Evolutionary conservation across 176 grass and related monocot species (phyloP).

Genomic region (Aegilops tauschii): DNA sequence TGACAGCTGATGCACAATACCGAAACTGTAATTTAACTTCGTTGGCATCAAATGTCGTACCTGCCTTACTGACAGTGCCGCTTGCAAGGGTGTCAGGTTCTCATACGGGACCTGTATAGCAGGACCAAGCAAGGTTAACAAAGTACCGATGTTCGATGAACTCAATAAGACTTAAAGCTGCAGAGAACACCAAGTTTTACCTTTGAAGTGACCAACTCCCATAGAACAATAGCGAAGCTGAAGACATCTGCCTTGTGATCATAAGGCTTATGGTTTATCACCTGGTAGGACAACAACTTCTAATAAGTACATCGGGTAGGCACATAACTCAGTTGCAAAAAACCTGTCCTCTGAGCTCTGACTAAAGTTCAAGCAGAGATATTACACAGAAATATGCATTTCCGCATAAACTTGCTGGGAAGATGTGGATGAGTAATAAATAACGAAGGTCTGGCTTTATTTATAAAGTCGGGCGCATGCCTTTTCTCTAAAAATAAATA

Average conservation of each 20-base stretch:
- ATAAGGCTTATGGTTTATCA: constrained; percentile 94
- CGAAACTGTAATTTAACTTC: background rate
- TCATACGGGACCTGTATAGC: constrained; percentile 82
- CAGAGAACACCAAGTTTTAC: constrained; percentile 31
- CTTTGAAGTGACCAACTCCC: constrained; percentile 88
- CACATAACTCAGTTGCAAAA: background rate
- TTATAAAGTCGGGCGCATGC: no score
- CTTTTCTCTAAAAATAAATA: no score
- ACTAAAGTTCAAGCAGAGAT: background rate
- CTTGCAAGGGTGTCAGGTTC: constrained; percentile 89
- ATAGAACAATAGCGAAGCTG: constrained; percentile 92
- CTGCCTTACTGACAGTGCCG: constrained; percentile 90
- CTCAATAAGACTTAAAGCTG: background rate
- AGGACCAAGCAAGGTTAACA: constrained; percentile 1
- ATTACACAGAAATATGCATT: background rate
- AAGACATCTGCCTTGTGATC: constrained; percentile 90
- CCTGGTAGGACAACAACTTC: constrained; percentile 40
- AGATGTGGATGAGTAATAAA: background rate
- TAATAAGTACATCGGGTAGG: constrained; percentile 3
- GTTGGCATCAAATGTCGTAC: constrained; percentile 32
- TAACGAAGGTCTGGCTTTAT: background rate
- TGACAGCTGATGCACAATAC: background rate
- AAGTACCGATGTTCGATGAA: background rate
- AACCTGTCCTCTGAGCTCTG: background rate
- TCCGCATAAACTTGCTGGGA: background rate